Base-by-base conservation (phyloP, 768 basidiomycete species). In the Agaricus blazei region DNA sequence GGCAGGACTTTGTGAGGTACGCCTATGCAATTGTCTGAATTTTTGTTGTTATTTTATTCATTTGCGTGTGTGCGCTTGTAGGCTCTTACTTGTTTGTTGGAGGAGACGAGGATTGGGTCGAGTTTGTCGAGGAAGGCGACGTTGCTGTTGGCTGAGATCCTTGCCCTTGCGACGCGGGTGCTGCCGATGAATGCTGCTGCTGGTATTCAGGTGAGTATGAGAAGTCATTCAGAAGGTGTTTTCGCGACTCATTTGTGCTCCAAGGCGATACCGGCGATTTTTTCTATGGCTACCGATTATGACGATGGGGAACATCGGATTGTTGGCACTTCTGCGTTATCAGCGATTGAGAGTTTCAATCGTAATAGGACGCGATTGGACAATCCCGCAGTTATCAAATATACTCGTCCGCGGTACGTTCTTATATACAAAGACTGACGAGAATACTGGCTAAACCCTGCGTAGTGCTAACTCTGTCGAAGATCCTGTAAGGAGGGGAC, bases 321-420 rank as follows among this genome's bases (percentile, higher is more conserved):
- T 57, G 75, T 93, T 9, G 96, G 95, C 3, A 86, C 89, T 12
- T 81, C 88, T 3, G 85, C 94, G 0, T 73, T 99, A 51, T 85
- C 90, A 0, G 85, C 90, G 0, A 92, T 99, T 42, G 93, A 96
- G 63, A 93, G 89, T 63, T 87, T 96, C 67, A 93, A 95, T 63
- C 86, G 96, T n/a, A 94, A 97, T 68, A 81, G 82, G 54, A 73
- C 83, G 6, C 81, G 89, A 46, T 63, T 90, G 37, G 85, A 89
- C 63, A 83, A 87, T 12, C 70, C 68, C 8, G 62, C 61, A 19
- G 67, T 74, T 41, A 67, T 77, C 29, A 85, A 81, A 60, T 76
- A 76, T 59, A 68, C 77, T 42, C 82, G 91, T 37, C 84, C 84
- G 52, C 79, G 90, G 90, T 88, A 59, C 36, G 74, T 54, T 24